phyloP scores from a whole-genome alignment of 2,329 filamentous ascomycete species.

The Dryadomyces quercivorus region DNA sequence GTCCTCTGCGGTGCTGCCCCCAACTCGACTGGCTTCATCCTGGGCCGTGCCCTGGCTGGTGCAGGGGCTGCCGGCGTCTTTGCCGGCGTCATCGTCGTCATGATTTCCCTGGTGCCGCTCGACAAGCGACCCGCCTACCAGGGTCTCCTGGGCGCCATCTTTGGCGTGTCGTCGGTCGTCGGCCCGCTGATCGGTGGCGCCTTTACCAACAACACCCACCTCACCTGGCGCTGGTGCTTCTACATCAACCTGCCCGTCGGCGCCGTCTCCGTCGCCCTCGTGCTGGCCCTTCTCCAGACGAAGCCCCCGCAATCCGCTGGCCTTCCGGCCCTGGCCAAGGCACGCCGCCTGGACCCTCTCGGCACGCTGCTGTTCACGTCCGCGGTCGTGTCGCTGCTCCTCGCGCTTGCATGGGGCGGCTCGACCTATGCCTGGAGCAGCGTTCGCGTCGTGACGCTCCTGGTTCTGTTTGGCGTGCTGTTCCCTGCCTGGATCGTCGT shows the following conservation, averaged over 20 bases:
- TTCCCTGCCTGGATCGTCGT: conserved; percentile 32
- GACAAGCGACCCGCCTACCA: conserved; percentile 25
- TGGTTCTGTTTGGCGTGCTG: conserved; percentile 35
- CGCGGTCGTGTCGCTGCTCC: conserved; percentile 37
- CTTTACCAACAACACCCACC: conserved; percentile 21
- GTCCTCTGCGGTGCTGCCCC: conserved; percentile 37
- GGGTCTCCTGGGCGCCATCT: conserved; percentile 14
- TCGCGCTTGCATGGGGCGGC: conserved; percentile 47
- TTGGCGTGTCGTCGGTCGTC: conserved; percentile 17
- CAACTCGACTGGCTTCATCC: conserved; percentile 38
- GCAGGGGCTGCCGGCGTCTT: conserved; percentile 37
- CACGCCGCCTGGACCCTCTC: conserved; percentile 34
- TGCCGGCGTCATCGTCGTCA: conserved; percentile 38
- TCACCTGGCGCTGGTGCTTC: conserved; percentile 35
- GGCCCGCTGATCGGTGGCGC: conserved; percentile 35
- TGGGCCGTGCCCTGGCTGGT: conserved; percentile 41
- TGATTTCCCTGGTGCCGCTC: conserved; percentile 26
- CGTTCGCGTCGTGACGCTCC: conserved; percentile 35
- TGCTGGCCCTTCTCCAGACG: conserved; percentile 20
- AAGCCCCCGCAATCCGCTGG: conserved; percentile 16
- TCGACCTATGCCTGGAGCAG: conserved; percentile 36
- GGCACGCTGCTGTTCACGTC: conserved; percentile 39
- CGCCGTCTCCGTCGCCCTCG: conserved; percentile 18
- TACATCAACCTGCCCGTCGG: conserved; percentile 35
- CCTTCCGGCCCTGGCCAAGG: neutral